Percentiles rank a stretch among this genome's conserved stretches.
phyloP scores from a whole-genome alignment of 805 yeast species.

The Candida anglica region DNA sequence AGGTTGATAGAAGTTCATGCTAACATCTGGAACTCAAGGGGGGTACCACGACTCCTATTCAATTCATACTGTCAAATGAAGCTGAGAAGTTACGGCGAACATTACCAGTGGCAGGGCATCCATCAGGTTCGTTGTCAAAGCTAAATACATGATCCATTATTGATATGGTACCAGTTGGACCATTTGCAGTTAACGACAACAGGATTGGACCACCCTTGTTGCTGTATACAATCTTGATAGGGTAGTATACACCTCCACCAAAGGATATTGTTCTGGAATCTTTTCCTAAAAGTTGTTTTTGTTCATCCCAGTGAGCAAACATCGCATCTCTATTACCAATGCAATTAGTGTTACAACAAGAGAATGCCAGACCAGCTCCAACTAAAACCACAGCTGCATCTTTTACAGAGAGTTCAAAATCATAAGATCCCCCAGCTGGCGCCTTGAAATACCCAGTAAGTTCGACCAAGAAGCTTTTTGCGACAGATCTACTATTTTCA shows the following conservation, averaged over 20 bases:
- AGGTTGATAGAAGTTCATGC: too few relatives aligned
- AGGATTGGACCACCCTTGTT: too few relatives aligned
- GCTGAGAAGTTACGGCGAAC: too few relatives aligned
- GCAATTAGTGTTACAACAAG: conserved; percentile 23
- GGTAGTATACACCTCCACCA: conserved; percentile 19
- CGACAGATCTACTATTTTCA: background rate
- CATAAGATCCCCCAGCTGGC: conserved; percentile 20
- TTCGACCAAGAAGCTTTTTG: conserved; percentile 9
- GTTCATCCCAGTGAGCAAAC: background rate
- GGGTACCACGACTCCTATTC: too few relatives aligned
- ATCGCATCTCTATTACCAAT: background rate
- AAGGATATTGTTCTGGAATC: background rate
- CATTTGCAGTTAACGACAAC: too few relatives aligned
- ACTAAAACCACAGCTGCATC: conserved; percentile 27
- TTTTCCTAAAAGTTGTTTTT: background rate
- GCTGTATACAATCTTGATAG: conserved; percentile 18
- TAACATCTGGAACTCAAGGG: too few relatives aligned
- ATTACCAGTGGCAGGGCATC: too few relatives aligned
- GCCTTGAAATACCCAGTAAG: conserved; percentile 20
- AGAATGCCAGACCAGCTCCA: conserved; percentile 25
- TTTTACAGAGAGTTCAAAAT: conserved; percentile 23
- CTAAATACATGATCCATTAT: too few relatives aligned
- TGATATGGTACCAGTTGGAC: too few relatives aligned
- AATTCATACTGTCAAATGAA: too few relatives aligned
- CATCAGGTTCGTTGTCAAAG: too few relatives aligned